Conservation (phyloP, 352 stramenopile genomes). For the Phytophthora sp. region DNA sequence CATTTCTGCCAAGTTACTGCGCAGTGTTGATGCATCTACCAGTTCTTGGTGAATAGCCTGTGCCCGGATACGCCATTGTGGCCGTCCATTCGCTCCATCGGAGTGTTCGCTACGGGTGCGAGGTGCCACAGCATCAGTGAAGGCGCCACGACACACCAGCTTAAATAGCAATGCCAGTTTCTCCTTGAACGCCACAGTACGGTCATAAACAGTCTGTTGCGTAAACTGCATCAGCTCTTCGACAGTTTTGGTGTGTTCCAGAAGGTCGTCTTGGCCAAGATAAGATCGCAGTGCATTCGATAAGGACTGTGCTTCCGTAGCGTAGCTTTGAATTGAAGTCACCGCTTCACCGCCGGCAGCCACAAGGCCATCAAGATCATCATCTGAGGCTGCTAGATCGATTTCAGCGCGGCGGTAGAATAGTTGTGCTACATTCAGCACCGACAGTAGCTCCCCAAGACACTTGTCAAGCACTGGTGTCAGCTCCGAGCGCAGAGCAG, state of each 20-base stretch:
- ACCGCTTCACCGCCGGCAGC: conserved; percentile 70
- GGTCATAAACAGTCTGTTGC: conserved; percentile 48
- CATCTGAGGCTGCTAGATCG: conserved; percentile 65
- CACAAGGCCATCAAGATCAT: conserved; percentile 69
- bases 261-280: conserved; percentile 29
- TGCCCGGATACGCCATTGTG: conserved; percentile 78
- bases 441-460: conserved; percentile 48
- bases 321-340: conserved; percentile 58
- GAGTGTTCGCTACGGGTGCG: conserved; percentile 32
- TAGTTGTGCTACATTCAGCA: conserved; percentile 60
- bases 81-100: conserved; percentile 41
- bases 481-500: conserved; percentile 37
- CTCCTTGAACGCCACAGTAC: conserved; percentile 66
- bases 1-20: conserved; percentile 64
- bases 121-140: conserved; percentile 74
- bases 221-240: conserved; percentile 55
- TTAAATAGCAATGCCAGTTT: conserved; percentile 73
- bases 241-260: conserved; percentile 13
- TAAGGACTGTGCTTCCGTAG: conserved; percentile 51
- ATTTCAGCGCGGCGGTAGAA: conserved; percentile 75
- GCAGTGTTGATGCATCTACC: conserved; percentile 62
- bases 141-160: conserved; percentile 73
- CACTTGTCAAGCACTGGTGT: conserved; percentile 46
- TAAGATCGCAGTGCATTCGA: conserved; percentile 48
- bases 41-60: conserved; percentile 76